A percentile compares a stretch with the other conserved stretches of the same genome.
Evolutionary conservation across 441 rosid genomes (phyloP).

Genomic region (Gossypium trilobum): DNA sequence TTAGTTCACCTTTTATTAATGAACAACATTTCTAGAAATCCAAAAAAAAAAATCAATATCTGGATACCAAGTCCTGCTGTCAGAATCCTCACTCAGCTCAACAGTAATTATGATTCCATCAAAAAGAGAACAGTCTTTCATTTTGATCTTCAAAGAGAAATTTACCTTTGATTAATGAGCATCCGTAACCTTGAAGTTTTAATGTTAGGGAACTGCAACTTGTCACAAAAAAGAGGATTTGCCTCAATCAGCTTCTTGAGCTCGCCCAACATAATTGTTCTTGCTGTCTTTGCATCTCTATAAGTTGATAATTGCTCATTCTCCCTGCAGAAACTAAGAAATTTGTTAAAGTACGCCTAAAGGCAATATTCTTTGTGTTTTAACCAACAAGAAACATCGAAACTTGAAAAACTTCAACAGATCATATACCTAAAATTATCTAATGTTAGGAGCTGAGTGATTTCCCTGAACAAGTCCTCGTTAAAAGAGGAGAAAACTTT

Average conservation of each 20-base stretch:
- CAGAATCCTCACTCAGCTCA: background rate
- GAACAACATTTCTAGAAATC: slow-evolving; percentile 1
- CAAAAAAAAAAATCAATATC: background rate
- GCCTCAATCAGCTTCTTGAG: slow-evolving; percentile 51
- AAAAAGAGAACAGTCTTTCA: background rate
- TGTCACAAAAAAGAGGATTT: slow-evolving; percentile 42
- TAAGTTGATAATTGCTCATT: slow-evolving; percentile 40
- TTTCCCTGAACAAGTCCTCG: slow-evolving; percentile 46
- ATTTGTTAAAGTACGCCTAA: background rate
- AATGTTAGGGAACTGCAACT: slow-evolving; percentile 37
- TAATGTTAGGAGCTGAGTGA: slow-evolving; percentile 41
- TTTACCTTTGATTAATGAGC: slow-evolving; percentile 49
- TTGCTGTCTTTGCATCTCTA: slow-evolving; percentile 38
- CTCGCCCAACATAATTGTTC: slow-evolving; percentile 37
- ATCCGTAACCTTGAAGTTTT: slow-evolving; percentile 34
- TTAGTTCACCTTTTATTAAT: background rate
- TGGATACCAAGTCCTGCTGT: background rate
- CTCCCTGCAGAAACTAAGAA: slow-evolving; percentile 28
- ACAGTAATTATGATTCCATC: background rate
- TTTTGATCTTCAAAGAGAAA: background rate
- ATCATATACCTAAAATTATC: slow-evolving; percentile 40
- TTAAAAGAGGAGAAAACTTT: slow-evolving; percentile 40
- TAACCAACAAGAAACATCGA: background rate
- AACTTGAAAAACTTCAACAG: background rate
- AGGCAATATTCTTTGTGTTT: background rate